phyloP scores from a whole-genome alignment of 2,329 filamentous ascomycete genomes.

The Fusarium algeriense region DNA sequence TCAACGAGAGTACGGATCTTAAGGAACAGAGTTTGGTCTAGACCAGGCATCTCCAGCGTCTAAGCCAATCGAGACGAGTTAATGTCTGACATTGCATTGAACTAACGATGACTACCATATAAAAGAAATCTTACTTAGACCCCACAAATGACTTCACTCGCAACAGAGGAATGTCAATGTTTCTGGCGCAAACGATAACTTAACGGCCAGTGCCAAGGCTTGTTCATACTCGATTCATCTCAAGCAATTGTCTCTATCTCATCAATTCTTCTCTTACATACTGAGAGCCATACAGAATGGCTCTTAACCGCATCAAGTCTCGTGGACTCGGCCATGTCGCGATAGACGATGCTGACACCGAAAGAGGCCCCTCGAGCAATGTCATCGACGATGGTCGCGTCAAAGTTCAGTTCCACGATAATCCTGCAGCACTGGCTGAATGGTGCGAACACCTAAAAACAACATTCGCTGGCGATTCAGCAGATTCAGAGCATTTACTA shows the following conservation, averaged over 20 bases:
- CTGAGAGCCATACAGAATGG: constrained; percentile 33
- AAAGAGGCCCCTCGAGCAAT: constrained; percentile 42
- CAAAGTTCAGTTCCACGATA: constrained; percentile 49
- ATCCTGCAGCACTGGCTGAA: constrained; percentile 41
- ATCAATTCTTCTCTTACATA: neutral
- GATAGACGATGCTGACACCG: constrained; percentile 37
- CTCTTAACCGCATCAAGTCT: constrained; percentile 47
- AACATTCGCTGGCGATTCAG: constrained; percentile 12
- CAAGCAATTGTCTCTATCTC: neutral
- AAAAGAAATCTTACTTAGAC: neutral
- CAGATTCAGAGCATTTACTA: constrained; percentile 14
- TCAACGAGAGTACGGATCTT: neutral
- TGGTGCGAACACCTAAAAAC: constrained; percentile 47
- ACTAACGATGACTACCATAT: neutral
- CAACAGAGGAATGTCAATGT: neutral
- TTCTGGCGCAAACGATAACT: neutral
- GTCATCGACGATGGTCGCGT: constrained; percentile 50
- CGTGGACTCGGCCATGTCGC: constrained; percentile 46
- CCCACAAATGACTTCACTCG: constrained; percentile 19
- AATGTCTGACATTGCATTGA: constrained; percentile 1
- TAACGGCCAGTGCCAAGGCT: neutral
- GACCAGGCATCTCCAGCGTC: neutral
- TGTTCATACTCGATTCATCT: neutral
- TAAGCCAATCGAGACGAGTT: neutral
- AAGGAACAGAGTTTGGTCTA: constrained; percentile 15